Conservation (phyloP, 2,329 filamentous ascomycete species). For the Phyllosticta citrichinensis region DNA sequence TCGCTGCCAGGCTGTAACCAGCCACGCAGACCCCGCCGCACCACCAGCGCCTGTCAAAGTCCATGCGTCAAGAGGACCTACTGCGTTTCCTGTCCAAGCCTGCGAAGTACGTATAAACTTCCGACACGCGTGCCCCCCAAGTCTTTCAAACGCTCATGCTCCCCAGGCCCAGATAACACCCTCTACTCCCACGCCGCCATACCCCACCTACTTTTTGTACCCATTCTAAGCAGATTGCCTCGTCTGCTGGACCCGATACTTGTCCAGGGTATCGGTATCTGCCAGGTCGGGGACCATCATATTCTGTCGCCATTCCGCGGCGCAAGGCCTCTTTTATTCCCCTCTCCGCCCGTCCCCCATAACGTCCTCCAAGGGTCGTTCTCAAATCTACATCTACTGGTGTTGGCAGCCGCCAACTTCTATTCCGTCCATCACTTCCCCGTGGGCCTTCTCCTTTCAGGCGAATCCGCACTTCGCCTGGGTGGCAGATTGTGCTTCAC, state of each 20-base stretch:
- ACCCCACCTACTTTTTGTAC: conserved; percentile 18
- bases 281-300: conserved; percentile 50
- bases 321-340: conserved; percentile 72
- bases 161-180: conserved; percentile 58
- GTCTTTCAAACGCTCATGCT: not conserved
- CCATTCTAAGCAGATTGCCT: conserved; percentile 49
- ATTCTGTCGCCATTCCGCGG: conserved; percentile 77
- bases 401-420: conserved; percentile 83
- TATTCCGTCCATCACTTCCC: conserved; percentile 39
- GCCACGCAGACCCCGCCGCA: conserved; percentile 23
- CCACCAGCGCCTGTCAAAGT: conserved; percentile 26
- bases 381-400: conserved; percentile 40
- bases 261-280: conserved; percentile 73
- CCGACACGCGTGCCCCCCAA: not conserved
- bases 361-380: conserved; percentile 68
- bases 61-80: conserved; percentile 87
- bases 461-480: conserved; percentile 94
- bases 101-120: conserved; percentile 61
- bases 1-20: conserved; percentile 27
- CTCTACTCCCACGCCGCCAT: conserved; percentile 30
- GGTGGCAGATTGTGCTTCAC: conserved; percentile 95
- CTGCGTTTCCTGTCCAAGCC: conserved; percentile 90
- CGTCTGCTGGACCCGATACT: conserved; percentile 82
- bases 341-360: conserved; percentile 80
- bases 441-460: conserved; percentile 93